Percentiles rank a stretch among this genome's conserved stretches.
These are phyloP conservation scores for Cladophialophora psammophila DNA, from an alignment of 2,329 filamentous ascomycete genomes.

Conservation along the genomic window DNA sequence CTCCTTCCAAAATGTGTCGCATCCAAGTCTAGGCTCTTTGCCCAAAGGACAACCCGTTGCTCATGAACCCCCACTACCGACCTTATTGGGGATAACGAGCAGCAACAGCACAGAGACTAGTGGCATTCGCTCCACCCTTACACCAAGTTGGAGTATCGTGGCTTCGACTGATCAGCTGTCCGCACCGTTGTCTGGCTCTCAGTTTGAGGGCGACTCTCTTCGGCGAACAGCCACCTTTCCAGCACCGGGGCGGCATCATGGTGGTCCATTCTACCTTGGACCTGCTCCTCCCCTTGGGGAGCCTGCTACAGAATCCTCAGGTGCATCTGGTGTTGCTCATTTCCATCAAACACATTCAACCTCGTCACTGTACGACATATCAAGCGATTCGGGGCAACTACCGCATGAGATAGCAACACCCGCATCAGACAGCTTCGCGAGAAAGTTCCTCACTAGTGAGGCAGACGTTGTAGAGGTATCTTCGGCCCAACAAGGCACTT, in stretches of 20 bases:
- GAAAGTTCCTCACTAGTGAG: background rate
- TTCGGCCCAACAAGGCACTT: background rate
- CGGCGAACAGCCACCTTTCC: background rate
- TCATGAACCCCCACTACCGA: background rate
- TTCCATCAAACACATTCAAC: background rate
- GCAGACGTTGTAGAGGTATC: background rate
- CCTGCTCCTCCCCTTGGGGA: background rate
- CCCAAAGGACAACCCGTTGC: background rate
- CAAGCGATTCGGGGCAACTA: background rate
- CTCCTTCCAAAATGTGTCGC: background rate
- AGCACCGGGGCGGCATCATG: background rate
- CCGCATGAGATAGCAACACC: background rate
- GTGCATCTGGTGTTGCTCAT: background rate
- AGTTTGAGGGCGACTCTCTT: background rate
- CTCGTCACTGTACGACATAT: background rate
- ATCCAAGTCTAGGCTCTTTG: background rate
- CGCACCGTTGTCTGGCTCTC: background rate
- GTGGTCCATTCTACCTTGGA: background rate
- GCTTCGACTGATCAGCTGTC: background rate
- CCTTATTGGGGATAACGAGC: background rate
- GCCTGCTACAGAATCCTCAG: background rate
- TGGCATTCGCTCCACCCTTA: background rate
- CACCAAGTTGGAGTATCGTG: background rate
- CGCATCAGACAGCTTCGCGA: background rate
- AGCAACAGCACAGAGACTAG: constrained; percentile 2